Percentiles rank a stretch among this genome's conserved stretches.
Conservation (phyloP, 441 rosid genomes). For the Viola pubescens region DNA sequence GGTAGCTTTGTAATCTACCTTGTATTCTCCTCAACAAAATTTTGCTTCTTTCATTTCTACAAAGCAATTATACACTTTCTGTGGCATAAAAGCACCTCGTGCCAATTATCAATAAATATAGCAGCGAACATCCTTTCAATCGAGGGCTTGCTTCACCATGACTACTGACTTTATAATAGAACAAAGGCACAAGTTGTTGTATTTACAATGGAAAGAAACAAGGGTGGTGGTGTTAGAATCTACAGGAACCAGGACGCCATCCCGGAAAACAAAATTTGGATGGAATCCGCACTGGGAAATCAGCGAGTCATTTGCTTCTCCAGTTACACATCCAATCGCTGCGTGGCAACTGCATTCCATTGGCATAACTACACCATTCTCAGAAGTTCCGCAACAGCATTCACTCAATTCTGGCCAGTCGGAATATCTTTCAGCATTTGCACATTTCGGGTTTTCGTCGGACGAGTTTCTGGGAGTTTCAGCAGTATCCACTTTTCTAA, state of each 20-base stretch:
- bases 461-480: constrained; percentile 20
- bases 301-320: constrained; percentile 20
- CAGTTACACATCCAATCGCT: constrained; percentile 19
- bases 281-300: constrained; percentile 26
- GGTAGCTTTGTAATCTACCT: too few species aligned
- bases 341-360: constrained; percentile 57
- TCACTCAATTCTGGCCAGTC: constrained; percentile 21
- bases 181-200: constrained; percentile 53
- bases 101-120: too few species aligned
- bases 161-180: constrained; percentile 54
- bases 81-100: too few species aligned
- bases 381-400: constrained; percentile 42
- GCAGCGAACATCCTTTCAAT: constrained; percentile 13
- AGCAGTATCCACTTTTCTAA: constrained; percentile 39
- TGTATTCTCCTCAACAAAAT: too few species aligned
- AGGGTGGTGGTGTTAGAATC: constrained; percentile 24
- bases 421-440: constrained; percentile 14
- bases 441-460: constrained; percentile 21
- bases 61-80: too few species aligned
- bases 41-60: too few species aligned
- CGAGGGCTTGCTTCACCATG: constrained; percentile 45
- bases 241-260: constrained; percentile 59
- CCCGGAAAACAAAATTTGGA: constrained; percentile 50
- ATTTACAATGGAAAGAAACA: constrained; percentile 52
- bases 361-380: constrained; percentile 22